Evolutionary conservation across 805 yeast genomes (phyloP), one percentile per base, ranked within the genome.

Genomic region (Candida ovalis): DNA sequence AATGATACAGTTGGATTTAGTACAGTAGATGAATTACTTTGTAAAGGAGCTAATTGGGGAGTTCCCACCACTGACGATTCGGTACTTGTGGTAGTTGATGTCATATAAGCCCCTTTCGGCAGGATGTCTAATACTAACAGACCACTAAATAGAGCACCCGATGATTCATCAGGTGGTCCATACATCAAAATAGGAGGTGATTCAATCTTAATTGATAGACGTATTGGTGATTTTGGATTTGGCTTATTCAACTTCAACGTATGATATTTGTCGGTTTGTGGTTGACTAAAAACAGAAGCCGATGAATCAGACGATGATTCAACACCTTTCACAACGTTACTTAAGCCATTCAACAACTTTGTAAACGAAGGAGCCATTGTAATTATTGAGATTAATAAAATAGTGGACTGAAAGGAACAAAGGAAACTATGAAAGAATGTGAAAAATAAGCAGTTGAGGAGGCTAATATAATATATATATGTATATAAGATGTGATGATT

Each of bases 151-250:
- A 92, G 74, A 4, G 96, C 86, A 1, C 99, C 99, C 0, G 95
- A 76, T 1, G 94, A 82, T 50, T 88, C 94, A 8, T 68, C 65
- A 2, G 91, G 86, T 0, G 76, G 67, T 0, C 99, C 99, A 61
- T 87, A 92, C 47, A 94, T 69, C 41, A 88, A 80, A 35, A 91
- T 75, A 0, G 99, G 99, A 1, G 98, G 98, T 1, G 95, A 84
- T 62, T 94, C 99, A 21, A 94, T 71, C 35, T 75, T 74, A 30
- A 91, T 75, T 0, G 81, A 62, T 12, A 88, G 66, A 30, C 76
- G 57, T 22, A 68, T 51, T 13, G 63, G 64, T 2, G 62, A 54
- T 10, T 54, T 40, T 15, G 60, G 58, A 19, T 53, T 54, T 7
- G 54, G 46, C 43, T 54, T 59, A 44, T 66, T 66, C 39, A 65